These are phyloP conservation scores for Aphanomyces invadans DNA, from an alignment of 352 stramenopile genomes.

Conservation along the genomic window DNA sequence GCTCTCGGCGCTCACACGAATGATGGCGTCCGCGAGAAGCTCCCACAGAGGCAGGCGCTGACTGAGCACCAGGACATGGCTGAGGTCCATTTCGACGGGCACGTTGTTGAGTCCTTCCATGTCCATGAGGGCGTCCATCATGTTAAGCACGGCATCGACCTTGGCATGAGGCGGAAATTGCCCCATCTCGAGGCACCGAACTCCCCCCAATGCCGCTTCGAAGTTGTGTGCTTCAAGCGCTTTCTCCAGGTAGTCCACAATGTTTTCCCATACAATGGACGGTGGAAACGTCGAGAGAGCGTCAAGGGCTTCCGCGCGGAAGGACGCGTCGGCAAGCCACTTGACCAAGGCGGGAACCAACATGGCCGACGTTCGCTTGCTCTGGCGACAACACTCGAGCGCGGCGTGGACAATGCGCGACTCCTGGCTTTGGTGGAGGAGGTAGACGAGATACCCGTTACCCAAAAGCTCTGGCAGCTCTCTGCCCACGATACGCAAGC, in stretches of 20 bases:
- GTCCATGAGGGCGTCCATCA: constrained; percentile 22
- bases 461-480: constrained; percentile 72
- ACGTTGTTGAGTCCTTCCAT: background rate
- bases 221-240: background rate
- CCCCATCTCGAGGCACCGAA: constrained; percentile 38
- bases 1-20: constrained; percentile 32
- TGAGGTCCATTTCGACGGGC: background rate
- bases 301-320: constrained; percentile 57
- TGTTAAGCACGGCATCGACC: constrained; percentile 29
- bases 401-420: constrained; percentile 66
- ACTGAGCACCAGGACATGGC: constrained; percentile 3
- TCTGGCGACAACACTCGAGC: constrained; percentile 73
- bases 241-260: constrained; percentile 24
- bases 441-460: constrained; percentile 76
- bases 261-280: constrained; percentile 40
- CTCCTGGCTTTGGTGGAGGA: constrained; percentile 60
- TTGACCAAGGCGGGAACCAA: constrained; percentile 76
- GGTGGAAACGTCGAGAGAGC: constrained; percentile 67
- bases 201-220: constrained; percentile 3
- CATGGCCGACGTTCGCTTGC: constrained; percentile 68
- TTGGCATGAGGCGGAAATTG: constrained; percentile 63
- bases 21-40: constrained; percentile 13
- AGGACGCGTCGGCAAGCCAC: constrained; percentile 53
- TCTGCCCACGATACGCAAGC: constrained; percentile 73
- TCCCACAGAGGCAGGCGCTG: constrained; percentile 12